Evolutionary conservation across 345 rosid genomes (phyloP).

Genomic region (Arabis alpina): DNA sequence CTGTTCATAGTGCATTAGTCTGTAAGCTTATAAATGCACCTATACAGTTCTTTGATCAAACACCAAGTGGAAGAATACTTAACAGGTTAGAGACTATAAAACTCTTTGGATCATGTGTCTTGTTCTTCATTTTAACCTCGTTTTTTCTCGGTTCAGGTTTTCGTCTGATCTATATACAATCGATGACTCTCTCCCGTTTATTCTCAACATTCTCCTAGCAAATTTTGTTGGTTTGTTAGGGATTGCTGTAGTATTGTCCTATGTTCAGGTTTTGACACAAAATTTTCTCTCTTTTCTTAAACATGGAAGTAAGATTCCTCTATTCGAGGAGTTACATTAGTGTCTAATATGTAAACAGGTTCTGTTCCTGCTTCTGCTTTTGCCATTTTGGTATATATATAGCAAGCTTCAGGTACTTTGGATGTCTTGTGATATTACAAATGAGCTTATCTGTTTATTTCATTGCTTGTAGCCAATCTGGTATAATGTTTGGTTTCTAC

Average conservation of each 20-base stretch:
- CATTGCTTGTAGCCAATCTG: background rate
- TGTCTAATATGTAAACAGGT: conserved; percentile 52
- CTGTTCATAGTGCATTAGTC: conserved; percentile 68
- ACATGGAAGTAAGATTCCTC: background rate
- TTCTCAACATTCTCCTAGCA: conserved; percentile 92
- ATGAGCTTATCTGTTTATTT: background rate
- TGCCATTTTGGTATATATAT: conserved; percentile 92
- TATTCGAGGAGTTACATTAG: conserved; percentile 7
- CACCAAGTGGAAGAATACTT: conserved; percentile 95
- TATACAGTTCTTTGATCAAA: conserved; percentile 82
- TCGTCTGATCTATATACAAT: conserved; percentile 93
- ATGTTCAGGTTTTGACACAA: conserved; percentile 70
- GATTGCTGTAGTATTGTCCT: conserved; percentile 76
- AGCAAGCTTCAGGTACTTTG: conserved; percentile 81
- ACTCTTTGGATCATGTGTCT: conserved; percentile 14
- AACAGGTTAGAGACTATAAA: conserved; percentile 64
- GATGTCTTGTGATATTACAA: conserved; percentile 9
- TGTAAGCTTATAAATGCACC: conserved; percentile 81
- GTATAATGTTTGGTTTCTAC: background rate
- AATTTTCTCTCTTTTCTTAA: conserved; percentile 23
- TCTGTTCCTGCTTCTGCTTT: conserved; percentile 72
- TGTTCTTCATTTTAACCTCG: conserved; percentile 22
- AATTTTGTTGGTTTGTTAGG: conserved; percentile 90
- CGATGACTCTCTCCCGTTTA: conserved; percentile 96
- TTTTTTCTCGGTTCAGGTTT: conserved; percentile 53